Evolutionary conservation across 495 filamentous ascomycete genomes (phyloP).

Genomic region (Physcia stellaris): DNA sequence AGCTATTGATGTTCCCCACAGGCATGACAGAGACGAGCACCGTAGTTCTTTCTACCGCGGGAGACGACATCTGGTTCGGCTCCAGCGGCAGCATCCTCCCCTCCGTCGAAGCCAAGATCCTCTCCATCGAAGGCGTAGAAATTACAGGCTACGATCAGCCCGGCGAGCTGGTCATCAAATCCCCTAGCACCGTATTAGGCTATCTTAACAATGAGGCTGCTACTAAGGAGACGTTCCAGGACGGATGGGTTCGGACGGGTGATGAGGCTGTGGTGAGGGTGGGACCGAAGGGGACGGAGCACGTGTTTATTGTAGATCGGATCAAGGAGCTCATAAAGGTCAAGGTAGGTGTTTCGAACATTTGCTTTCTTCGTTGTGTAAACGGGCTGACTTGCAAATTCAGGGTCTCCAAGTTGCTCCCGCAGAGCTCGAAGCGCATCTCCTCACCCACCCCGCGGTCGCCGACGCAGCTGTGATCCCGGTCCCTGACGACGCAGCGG

Average conservation of each 20-base stretch:
- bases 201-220: constrained; percentile 80
- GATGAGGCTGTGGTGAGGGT: background rate
- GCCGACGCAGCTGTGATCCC: constrained; percentile 3
- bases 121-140: constrained; percentile 62
- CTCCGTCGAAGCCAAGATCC: constrained; percentile 49
- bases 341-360: background rate
- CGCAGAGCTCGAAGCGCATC: constrained; percentile 4
- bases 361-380: background rate
- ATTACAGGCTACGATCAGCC: constrained; percentile 62
- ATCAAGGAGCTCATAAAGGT: constrained; percentile 5
- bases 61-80: constrained; percentile 56
- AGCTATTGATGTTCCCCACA: too few relatives aligned
- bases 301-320: constrained; percentile 4
- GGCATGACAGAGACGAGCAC: constrained; percentile 74
- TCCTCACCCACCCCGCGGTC: constrained; percentile 3
- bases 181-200: constrained; percentile 64
- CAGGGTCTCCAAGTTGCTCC: constrained; percentile 5
- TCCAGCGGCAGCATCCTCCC: constrained; percentile 62
- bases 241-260: constrained; percentile 2
- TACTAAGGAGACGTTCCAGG: constrained; percentile 56
- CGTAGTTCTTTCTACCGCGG: constrained; percentile 51
- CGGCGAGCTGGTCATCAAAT: constrained; percentile 67
- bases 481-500: constrained; percentile 1
- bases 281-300: background rate
- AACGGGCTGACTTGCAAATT: background rate